These are phyloP conservation scores for Colletotrichum endophyticum DNA, from an alignment of 2,329 filamentous ascomycete genomes.

Conservation along the genomic window DNA sequence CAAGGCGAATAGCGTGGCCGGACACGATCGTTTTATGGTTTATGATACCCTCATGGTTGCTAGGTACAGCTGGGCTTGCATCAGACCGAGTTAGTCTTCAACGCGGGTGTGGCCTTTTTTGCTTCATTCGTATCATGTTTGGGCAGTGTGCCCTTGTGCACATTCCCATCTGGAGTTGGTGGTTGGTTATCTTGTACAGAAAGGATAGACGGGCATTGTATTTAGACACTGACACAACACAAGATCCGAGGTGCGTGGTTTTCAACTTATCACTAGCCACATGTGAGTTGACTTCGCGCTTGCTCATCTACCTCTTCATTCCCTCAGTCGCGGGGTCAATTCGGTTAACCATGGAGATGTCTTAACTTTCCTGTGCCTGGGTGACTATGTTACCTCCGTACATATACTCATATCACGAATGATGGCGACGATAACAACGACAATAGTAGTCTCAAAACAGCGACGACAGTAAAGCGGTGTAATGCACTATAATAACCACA, in stretches of 20 bases:
- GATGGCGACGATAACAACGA: too few species aligned
- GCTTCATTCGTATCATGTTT: background rate
- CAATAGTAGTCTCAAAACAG: too few species aligned
- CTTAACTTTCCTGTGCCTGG: too few species aligned
- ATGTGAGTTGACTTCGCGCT: background rate
- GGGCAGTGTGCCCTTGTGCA: background rate
- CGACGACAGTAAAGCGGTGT: too few species aligned
- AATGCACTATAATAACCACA: too few species aligned
- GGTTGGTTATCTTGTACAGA: background rate
- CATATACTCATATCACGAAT: too few species aligned
- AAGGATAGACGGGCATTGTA: background rate
- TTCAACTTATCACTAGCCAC: background rate
- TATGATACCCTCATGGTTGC: conserved; percentile 21
- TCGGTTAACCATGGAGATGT: background rate
- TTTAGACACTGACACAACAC: background rate
- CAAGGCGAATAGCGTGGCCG: background rate
- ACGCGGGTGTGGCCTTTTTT: background rate
- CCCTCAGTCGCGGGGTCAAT: background rate
- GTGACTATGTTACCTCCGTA: too few species aligned
- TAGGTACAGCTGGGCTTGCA: background rate
- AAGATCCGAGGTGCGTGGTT: background rate
- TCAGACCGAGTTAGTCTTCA: background rate
- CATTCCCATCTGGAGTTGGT: background rate
- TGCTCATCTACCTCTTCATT: background rate
- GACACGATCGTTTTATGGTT: conserved; percentile 5